Conservation (phyloP, 2,329 filamentous ascomycete species). For the Fusarium sp. region DNA sequence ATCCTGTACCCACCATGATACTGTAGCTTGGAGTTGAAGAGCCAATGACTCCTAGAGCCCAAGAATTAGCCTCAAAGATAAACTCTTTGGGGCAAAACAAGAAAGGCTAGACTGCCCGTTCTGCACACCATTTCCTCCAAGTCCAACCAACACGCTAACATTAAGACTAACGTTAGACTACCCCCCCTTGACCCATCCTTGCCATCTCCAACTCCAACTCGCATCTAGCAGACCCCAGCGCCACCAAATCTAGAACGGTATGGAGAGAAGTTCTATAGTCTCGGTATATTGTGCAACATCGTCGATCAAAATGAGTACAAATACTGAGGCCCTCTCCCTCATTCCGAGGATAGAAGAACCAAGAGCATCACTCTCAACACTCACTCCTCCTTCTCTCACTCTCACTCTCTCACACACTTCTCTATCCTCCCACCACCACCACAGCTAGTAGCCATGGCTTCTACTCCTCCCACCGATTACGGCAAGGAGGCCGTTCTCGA, state of each 20-base stretch:
- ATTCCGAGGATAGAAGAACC: slow-evolving; percentile 17
- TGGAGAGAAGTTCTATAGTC: slow-evolving; percentile 1
- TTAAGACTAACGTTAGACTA: not conserved
- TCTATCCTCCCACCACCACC: not conserved
- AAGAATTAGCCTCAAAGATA: slow-evolving; percentile 19
- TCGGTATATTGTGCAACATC: slow-evolving; percentile 5
- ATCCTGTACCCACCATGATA: slow-evolving; percentile 29
- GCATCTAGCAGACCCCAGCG: slow-evolving; percentile 5
- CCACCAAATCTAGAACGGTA: slow-evolving; percentile 34
- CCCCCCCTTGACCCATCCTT: slow-evolving; percentile 11
- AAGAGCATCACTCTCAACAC: slow-evolving; percentile 33
- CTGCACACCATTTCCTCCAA: slow-evolving; percentile 29
- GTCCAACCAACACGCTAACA: not conserved
- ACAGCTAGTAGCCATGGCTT: slow-evolving; percentile 23
- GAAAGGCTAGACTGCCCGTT: slow-evolving; percentile 29
- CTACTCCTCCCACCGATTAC: slow-evolving; percentile 28
- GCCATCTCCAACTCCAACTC: slow-evolving; percentile 9
- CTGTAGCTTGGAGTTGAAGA: not conserved
- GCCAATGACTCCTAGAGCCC: slow-evolving; percentile 7
- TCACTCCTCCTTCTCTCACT: not conserved
- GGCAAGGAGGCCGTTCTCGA: slow-evolving; percentile 35
- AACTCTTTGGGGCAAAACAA: slow-evolving; percentile 20
- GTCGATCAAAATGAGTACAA: slow-evolving; percentile 28
- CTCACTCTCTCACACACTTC: not conserved
- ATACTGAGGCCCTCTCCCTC: slow-evolving; percentile 18